phyloP scores from a whole-genome alignment of 441 rosid genomes.

The Populus hybrid region DNA sequence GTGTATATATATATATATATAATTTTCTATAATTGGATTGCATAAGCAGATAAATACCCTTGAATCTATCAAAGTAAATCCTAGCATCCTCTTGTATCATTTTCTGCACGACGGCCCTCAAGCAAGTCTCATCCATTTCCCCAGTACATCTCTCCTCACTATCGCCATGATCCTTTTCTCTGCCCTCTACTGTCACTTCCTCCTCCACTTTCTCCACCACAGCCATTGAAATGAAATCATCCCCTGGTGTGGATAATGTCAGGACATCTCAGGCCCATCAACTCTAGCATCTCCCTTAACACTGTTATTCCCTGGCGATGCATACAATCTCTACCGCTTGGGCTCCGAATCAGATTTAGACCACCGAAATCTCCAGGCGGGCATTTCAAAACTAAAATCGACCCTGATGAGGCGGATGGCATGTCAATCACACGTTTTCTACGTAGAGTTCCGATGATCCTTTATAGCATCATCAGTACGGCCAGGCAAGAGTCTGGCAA shows the following conservation, averaged over 20 bases:
- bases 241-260: slow-evolving; percentile 52
- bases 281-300: slow-evolving; percentile 11
- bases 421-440: slow-evolving; percentile 27
- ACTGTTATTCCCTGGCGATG: slow-evolving; percentile 11
- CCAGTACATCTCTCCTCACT: not conserved
- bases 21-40: no score
- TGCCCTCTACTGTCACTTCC: not conserved
- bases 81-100: slow-evolving; percentile 51
- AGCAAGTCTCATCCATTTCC: slow-evolving; percentile 25
- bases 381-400: slow-evolving; percentile 27
- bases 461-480: slow-evolving; percentile 66
- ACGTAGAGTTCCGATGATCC: slow-evolving; percentile 64
- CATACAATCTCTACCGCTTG: slow-evolving; percentile 31
- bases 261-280: slow-evolving; percentile 36
- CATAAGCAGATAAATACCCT: not conserved
- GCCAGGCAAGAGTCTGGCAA: slow-evolving; percentile 54
- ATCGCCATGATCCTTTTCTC: not conserved
- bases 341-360: slow-evolving; percentile 20
- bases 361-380: slow-evolving; percentile 1
- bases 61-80: slow-evolving; percentile 36
- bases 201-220: not conserved
- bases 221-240: slow-evolving; percentile 2
- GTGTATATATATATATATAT: no score
- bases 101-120: slow-evolving; percentile 38
- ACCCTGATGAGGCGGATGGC: slow-evolving; percentile 33